A percentile compares a stretch with the other conserved stretches of the same genome.
phyloP scores from a whole-genome alignment of 2,329 filamentous ascomycete genomes.

The Cordyceps javanica region DNA sequence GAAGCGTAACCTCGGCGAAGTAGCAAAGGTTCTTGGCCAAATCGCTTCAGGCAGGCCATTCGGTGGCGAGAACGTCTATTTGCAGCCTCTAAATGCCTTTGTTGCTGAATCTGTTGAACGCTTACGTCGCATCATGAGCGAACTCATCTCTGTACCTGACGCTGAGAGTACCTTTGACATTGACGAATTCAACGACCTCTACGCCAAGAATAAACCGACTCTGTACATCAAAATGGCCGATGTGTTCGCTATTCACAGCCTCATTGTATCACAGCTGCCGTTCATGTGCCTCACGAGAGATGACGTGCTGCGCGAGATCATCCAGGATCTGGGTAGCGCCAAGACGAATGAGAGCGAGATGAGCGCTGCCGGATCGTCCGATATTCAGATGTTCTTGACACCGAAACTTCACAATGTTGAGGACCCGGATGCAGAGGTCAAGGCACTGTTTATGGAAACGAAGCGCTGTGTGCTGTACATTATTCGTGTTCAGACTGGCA shows the following conservation, averaged over 20 bases:
- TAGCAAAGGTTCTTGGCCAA: conserved; percentile 86
- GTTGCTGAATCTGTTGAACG: conserved; percentile 78
- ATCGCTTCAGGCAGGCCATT: conserved; percentile 84
- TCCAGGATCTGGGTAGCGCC: conserved; percentile 89
- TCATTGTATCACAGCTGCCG: conserved; percentile 73
- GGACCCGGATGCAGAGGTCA: conserved; percentile 87
- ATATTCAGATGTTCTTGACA: conserved; percentile 85
- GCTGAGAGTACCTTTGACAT: conserved; percentile 94
- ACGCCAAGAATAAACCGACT: conserved; percentile 91
- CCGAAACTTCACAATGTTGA: conserved; percentile 85
- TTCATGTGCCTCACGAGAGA: conserved; percentile 74
- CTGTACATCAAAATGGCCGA: conserved; percentile 99
- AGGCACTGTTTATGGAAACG: conserved; percentile 94
- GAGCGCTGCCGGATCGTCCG: conserved; percentile 75
- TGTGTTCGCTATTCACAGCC: conserved; percentile 90
- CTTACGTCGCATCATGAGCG: conserved; percentile 66
- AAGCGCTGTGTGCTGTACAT: conserved; percentile 97
- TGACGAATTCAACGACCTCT: conserved; percentile 97
- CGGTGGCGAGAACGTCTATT: conserved; percentile 88
- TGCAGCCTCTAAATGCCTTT: conserved; percentile 92
- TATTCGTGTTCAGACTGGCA: conserved; percentile 88
- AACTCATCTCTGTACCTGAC: conserved; percentile 76
- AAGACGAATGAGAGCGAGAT: conserved; percentile 96
- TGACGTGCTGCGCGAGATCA: conserved; percentile 82
- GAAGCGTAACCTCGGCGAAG: conserved; percentile 85